These are phyloP conservation scores for Naganishia cerealis DNA, from an alignment of 1,284 basidiomycete genomes.

Conservation along the genomic window DNA sequence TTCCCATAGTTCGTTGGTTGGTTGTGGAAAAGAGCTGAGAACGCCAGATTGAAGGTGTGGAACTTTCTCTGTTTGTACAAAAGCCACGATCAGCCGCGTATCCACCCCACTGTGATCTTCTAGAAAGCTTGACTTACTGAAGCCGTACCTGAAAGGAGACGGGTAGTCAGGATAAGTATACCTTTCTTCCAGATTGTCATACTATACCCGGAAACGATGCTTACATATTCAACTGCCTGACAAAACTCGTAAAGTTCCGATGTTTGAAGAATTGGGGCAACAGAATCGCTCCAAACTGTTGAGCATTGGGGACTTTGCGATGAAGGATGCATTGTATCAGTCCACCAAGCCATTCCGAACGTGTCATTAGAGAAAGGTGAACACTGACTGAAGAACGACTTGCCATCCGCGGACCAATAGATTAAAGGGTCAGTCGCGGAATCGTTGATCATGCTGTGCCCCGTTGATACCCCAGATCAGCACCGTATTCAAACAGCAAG, in stretches of 20 bases:
- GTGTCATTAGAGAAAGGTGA: neutral
- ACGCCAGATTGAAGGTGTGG: conserved; percentile 95
- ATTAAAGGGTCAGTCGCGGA: conserved; percentile 77
- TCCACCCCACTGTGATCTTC: neutral
- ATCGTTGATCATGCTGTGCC: conserved; percentile 83
- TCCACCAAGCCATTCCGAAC: conserved; percentile 19
- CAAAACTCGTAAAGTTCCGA: conserved; percentile 89
- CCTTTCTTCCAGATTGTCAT: too few species aligned
- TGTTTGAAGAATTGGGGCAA: conserved; percentile 95
- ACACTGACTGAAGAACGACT: conserved; percentile 79
- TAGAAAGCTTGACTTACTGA: conserved; percentile 56
- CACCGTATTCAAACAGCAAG: conserved; percentile 27
- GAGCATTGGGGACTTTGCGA: conserved; percentile 83
- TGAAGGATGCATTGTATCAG: conserved; percentile 15
- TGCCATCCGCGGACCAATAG: conserved; percentile 82
- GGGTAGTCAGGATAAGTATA: conserved; percentile 47
- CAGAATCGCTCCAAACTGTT: conserved; percentile 85
- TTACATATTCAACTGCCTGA: conserved; percentile 89
- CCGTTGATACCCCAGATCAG: neutral
- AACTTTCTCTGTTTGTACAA: conserved; percentile 65
- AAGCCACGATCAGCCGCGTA: conserved; percentile 2
- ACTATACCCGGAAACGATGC: neutral
- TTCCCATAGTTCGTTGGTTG: conserved; percentile 79
- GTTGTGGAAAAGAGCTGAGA: conserved; percentile 55
- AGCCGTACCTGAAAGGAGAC: conserved; percentile 60